A percentile compares a stretch with the other conserved stretches of the same genome.
phyloP scores from a whole-genome alignment of 1,284 basidiomycete species.

The Cerioporus squamosus region DNA sequence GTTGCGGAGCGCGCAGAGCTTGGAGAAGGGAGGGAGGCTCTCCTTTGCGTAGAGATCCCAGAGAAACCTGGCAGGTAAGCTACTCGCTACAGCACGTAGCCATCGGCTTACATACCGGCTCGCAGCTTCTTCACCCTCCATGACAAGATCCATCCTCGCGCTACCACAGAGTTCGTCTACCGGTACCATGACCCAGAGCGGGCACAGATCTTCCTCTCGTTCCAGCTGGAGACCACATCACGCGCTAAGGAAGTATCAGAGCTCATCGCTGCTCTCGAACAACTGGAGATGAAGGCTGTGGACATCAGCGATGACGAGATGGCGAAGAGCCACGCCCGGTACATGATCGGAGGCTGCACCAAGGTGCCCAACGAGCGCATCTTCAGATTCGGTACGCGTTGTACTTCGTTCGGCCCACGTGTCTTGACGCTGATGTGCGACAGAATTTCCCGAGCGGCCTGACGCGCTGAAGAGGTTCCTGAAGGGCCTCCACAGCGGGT shows the following conservation, averaged over 20 bases:
- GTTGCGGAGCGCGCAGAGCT: slow-evolving; percentile 98
- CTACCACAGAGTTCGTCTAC: slow-evolving; percentile 98
- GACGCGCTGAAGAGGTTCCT: slow-evolving; percentile 92
- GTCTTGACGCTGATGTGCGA: too few species aligned
- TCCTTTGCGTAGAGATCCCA: slow-evolving; percentile 92
- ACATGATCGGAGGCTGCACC: slow-evolving; percentile 90
- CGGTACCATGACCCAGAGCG: slow-evolving; percentile 74
- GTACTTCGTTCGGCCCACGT: not conserved
- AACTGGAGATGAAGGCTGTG: slow-evolving; percentile 77
- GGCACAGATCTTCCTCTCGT: slow-evolving; percentile 91
- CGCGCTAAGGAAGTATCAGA: slow-evolving; percentile 72
- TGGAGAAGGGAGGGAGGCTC: slow-evolving; percentile 93
- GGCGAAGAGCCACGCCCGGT: slow-evolving; percentile 93
- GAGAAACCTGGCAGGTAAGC: slow-evolving; percentile 87
- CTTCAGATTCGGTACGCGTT: slow-evolving; percentile 88
- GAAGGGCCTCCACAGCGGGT: slow-evolving; percentile 78
- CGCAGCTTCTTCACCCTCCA: slow-evolving; percentile 90
- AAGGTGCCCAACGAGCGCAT: slow-evolving; percentile 85
- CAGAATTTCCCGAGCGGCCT: slow-evolving; percentile 97
- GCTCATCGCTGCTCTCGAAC: slow-evolving; percentile 66
- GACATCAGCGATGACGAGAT: slow-evolving; percentile 97
- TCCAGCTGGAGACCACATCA: slow-evolving; percentile 74
- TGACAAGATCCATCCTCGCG: slow-evolving; percentile 86
- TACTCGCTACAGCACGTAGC: not conserved
- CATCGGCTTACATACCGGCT: not conserved